Evolutionary conservation across 768 basidiomycete species (phyloP), one percentile per base, ranked within the genome.

Genomic region (Chalciporus pseudorubinellus): DNA sequence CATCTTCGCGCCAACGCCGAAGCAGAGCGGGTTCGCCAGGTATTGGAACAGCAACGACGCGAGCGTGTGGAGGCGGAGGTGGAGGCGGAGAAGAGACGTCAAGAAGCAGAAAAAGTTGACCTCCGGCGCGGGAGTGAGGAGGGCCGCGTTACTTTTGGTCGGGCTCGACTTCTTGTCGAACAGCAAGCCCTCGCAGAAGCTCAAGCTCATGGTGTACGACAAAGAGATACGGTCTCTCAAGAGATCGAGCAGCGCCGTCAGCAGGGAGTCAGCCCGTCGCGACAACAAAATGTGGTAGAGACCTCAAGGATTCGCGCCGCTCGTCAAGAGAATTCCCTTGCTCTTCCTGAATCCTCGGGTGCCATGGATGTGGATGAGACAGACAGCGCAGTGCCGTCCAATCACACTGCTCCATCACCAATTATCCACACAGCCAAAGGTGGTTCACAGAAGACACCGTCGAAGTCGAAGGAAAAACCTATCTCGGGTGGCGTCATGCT

Each of bases 241-340:
- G 48, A 21, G 24, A n/a, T 22, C 10, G 46, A 44, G 24, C 40
- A 56, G 20, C 26, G n/a, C 22, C 44, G 16, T 12, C 41, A 31
- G 45, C 14, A 44, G 44, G 46, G 41, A 19, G 34, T 28, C 14
- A 16, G 16, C 22, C 22, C 48, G 7, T 47, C 19, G 14, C 72
- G 71, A 52, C 64, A 59, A 38, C 70, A 61, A 28, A 62, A 60
- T 10, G 66, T 48, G 39, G 40, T 60, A 8, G 66, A 72, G 41
- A 59, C 63, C 6, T 49, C 59, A 12, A 62, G 55, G 40, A 66
- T 71, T n/a, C 60, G 54, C 28, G 60, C 64, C 16, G 53, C 67
- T 48, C 39, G 31, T 20, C 40, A 56, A 39, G 45, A 47, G n/a
- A 45, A 36, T 34, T 19, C 31, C 12, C 11, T 22, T 14, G 6